Evolutionary conservation across 352 stramenopile genomes (phyloP).

Genomic region (Globisporangium okanoganense): DNA sequence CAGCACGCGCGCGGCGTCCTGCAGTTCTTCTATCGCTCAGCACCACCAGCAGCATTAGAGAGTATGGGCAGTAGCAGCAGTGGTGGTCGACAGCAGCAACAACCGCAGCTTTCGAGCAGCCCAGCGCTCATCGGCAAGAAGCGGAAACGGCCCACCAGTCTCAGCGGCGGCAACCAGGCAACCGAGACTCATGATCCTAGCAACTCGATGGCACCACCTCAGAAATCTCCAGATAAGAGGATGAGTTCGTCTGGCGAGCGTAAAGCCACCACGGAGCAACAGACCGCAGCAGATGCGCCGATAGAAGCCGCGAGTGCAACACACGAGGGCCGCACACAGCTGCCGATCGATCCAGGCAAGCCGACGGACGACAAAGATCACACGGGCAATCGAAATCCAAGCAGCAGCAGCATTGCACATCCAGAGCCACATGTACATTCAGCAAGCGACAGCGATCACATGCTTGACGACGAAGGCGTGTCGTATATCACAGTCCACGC

Average conservation of each 20-base stretch:
- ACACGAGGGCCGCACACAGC: background rate
- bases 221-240: background rate
- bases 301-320: background rate
- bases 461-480: background rate
- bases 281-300: constrained; percentile 6
- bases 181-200: background rate
- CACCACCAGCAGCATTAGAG: background rate
- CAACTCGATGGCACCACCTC: background rate
- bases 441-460: background rate
- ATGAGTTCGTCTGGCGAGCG: background rate
- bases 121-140: constrained; percentile 36
- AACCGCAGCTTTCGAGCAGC: background rate
- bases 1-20: constrained; percentile 38
- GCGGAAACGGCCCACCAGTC: constrained; percentile 36
- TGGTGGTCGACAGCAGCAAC: background rate
- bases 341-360: background rate
- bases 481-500: background rate
- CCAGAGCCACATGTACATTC: background rate
- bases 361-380: background rate
- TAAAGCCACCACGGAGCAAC: background rate
- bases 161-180: background rate
- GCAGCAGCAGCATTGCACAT: background rate
- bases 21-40: constrained; percentile 40
- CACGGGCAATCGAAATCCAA: background rate
- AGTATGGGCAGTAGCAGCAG: background rate